These are phyloP conservation scores for Leccinum incarnatum DNA, from an alignment of 768 basidiomycete genomes.

Conservation along the genomic window DNA sequence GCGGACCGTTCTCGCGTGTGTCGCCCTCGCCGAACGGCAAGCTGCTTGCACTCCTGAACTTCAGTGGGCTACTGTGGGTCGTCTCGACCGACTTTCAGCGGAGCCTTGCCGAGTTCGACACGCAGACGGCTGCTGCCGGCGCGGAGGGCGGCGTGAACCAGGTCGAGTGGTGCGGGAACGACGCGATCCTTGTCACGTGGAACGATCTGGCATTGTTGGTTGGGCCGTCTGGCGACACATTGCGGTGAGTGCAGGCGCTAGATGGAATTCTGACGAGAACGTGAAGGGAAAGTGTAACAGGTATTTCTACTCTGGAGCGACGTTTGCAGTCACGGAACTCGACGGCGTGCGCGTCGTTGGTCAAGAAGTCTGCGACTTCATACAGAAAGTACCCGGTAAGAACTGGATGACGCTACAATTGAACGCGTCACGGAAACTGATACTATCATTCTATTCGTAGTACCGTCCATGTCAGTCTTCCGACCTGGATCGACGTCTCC, in stretches of 20 bases:
- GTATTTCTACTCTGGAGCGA: slow-evolving; percentile 74
- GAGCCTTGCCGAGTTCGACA: slow-evolving; percentile 84
- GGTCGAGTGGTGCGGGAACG: slow-evolving; percentile 95
- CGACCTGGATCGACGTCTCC: slow-evolving; percentile 90
- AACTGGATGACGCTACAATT: not conserved
- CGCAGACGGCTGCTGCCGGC: slow-evolving; percentile 51
- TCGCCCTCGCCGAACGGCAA: slow-evolving; percentile 94
- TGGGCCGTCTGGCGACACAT: slow-evolving; percentile 86
- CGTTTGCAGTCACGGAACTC: slow-evolving; percentile 77
- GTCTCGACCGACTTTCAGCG: slow-evolving; percentile 94
- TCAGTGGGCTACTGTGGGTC: slow-evolving; percentile 76
- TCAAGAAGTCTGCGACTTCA: slow-evolving; percentile 77
- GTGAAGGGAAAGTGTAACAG: slow-evolving; percentile 39
- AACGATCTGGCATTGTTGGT: slow-evolving; percentile 73
- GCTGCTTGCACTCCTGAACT: slow-evolving; percentile 80
- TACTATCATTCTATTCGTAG: slow-evolving; percentile 34
- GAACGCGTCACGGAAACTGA: not conserved
- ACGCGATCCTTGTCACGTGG: slow-evolving; percentile 90
- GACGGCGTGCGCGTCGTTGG: slow-evolving; percentile 88
- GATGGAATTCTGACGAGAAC: not conserved
- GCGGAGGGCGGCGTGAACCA: slow-evolving; percentile 61
- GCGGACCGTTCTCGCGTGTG: slow-evolving; percentile 87
- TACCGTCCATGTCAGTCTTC: slow-evolving; percentile 79
- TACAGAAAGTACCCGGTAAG: slow-evolving; percentile 92
- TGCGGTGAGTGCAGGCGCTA: slow-evolving; percentile 55